Evolutionary conservation across 176 grass and related monocot genomes (phyloP), one percentile per base, ranked within the genome.

Genomic region (Triticum timopheevii): DNA sequence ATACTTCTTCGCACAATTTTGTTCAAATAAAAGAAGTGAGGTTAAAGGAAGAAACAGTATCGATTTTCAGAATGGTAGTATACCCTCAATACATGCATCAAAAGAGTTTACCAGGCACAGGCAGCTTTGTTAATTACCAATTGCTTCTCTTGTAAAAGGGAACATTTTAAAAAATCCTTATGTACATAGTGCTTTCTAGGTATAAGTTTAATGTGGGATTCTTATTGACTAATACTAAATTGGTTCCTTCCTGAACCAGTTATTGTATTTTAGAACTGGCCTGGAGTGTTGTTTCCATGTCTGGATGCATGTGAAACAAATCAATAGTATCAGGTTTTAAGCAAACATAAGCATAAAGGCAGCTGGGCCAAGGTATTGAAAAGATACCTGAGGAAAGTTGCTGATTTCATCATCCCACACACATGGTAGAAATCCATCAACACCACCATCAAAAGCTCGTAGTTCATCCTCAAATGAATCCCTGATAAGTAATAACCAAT

Each of bases 401-500:
- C 84, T 86, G 84, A 95, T 84, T 73, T 95, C 91, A 73, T 90
- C 91, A 92, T 98, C 96, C 93, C 93, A 98, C 25, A 95, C 91
- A 87, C 93, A 98, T 73, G 96, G 96, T 67, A 95, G 75, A 87
- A 94, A 83, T 68, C 96, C 96, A 73, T 98, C 93, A 76, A 62
- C 74, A 49, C 96, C 88, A 71, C 96, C 96, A 74, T 93, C 90
- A 86, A 95, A 98, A 79, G 91, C 93, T 77, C 96, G 91, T 78
- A 98, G 88, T 58, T 98, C 96, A 89, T 98, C 96, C 94, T 98
- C 96, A 88, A 94, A 98, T 64, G 89, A 98, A 89, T 98, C 93
- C 88, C 96, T 98, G 80, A 47, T 50, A 86, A 86, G 20, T 80
- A 87, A 85, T 79, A 88, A 90, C 24, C 83, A 87, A 85, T 79